Evolutionary conservation across 1,284 basidiomycete species (phyloP).

Genomic region (Neonothopanus nambi): DNA sequence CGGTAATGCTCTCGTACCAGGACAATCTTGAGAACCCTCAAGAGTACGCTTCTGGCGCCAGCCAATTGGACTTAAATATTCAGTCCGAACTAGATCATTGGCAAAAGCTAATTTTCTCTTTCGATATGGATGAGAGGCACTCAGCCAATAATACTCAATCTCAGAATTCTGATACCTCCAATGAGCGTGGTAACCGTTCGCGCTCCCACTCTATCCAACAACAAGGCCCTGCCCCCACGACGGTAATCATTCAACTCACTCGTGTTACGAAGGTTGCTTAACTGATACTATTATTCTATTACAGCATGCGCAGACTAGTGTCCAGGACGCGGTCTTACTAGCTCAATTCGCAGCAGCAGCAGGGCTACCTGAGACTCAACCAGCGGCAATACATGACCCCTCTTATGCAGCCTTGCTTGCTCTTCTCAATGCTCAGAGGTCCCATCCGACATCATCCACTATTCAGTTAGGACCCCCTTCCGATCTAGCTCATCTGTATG

Average conservation of each 20-base stretch:
- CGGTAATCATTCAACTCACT: conserved; percentile 15
- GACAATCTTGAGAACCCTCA: conserved; percentile 8
- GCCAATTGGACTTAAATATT: conserved; percentile 21
- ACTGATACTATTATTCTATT: conserved; percentile 19
- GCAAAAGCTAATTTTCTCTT: conserved; percentile 40
- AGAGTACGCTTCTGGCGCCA: conserved; percentile 15
- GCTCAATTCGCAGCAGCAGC: conserved; percentile 36
- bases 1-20: conserved; percentile 15
- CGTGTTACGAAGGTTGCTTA: conserved; percentile 25
- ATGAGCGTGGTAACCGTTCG: conserved; percentile 31
- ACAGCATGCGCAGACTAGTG: conserved; percentile 26
- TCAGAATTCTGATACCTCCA: conserved; percentile 19
- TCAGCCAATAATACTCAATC: conserved; percentile 7
- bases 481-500: neutral
- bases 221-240: conserved; percentile 20
- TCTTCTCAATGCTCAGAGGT: conserved; percentile 9
- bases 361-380: conserved; percentile 8
- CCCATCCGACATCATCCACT: neutral
- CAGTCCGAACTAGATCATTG: conserved; percentile 39
- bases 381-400: neutral
- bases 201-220: conserved; percentile 22
- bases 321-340: conserved; percentile 34
- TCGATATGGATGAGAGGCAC: conserved; percentile 45
- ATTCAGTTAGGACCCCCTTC: neutral
- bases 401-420: conserved; percentile 13